A percentile compares a stretch with the other conserved stretches of the same genome.
phyloP scores from a whole-genome alignment of 148 eudicot genomes.

The Camellia lanceoleosa region DNA sequence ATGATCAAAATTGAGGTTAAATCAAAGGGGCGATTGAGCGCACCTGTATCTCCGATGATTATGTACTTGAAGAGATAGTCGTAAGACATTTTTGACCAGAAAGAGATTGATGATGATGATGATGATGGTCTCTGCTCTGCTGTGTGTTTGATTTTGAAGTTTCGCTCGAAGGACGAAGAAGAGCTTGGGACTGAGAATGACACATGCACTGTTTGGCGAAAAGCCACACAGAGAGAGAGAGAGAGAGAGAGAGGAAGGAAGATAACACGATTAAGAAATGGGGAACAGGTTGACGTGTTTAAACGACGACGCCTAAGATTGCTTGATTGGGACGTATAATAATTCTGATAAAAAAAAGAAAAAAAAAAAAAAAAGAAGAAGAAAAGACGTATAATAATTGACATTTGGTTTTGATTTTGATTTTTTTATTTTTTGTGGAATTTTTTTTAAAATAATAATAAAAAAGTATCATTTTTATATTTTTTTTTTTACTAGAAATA shows the following conservation, averaged over 20 bases:
- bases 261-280: not conserved
- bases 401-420: too few relatives aligned
- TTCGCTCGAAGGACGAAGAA: not conserved
- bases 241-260: not conserved
- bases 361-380: too few relatives aligned
- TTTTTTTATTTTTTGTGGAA: too few relatives aligned
- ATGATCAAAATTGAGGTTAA: not conserved
- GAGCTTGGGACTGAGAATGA: too few relatives aligned
- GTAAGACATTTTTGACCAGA: conserved; percentile 43
- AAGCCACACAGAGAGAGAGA: not conserved
- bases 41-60: conserved; percentile 79
- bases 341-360: too few relatives aligned
- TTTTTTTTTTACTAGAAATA: too few relatives aligned
- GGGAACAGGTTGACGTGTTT: not conserved
- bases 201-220: not conserved
- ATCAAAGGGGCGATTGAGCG: not conserved
- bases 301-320: conserved; percentile 6
- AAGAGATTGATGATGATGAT: not conserved
- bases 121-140: too few relatives aligned
- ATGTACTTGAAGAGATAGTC: conserved; percentile 82
- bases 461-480: too few relatives aligned
- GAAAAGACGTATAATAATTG: too few relatives aligned
- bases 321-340: not conserved
- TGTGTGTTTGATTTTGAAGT: too few relatives aligned
- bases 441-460: too few relatives aligned